phyloP scores from a whole-genome alignment of 1,284 basidiomycete genomes.

The Phellinidium pouzarii region DNA sequence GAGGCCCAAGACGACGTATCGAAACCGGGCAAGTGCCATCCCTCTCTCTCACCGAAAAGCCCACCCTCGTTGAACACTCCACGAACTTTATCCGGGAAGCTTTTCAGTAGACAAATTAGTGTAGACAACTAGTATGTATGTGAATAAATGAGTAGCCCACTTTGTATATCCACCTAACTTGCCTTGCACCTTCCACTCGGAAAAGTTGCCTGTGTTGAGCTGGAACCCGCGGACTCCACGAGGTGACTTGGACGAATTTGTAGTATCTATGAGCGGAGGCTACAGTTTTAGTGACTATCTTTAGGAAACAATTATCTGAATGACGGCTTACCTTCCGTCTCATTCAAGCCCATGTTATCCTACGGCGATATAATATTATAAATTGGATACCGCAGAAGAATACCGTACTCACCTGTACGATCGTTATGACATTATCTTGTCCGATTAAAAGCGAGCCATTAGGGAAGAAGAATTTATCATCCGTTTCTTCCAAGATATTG shows the following conservation, averaged over 20 bases:
- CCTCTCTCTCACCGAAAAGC: conserved; percentile 66
- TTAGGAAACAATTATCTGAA: neutral
- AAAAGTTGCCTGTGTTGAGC: conserved; percentile 53
- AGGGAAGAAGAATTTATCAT: conserved; percentile 59
- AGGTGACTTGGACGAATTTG: conserved; percentile 51
- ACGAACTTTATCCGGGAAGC: conserved; percentile 63
- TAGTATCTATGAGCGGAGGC: conserved; percentile 17
- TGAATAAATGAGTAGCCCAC: conserved; percentile 30
- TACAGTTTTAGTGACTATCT: neutral
- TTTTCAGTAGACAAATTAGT: conserved; percentile 22
- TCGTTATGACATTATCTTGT: conserved; percentile 66
- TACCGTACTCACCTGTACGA: conserved; percentile 50
- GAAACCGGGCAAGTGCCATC: conserved; percentile 79
- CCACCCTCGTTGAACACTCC: conserved; percentile 77
- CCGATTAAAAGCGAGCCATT: conserved; percentile 39
- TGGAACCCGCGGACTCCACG: conserved; percentile 74
- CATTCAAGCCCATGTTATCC: conserved; percentile 77
- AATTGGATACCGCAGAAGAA: neutral
- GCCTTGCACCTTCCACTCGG: conserved; percentile 75
- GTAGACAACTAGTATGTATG: neutral
- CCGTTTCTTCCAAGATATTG: conserved; percentile 53
- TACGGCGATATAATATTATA: conserved; percentile 24
- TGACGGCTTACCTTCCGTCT: conserved; percentile 40
- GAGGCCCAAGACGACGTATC: conserved; percentile 52
- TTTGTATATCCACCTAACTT: conserved; percentile 69